Evolutionary conservation across 352 stramenopile genomes (phyloP), one percentile per base, ranked within the genome.

Genomic region (Blastocystis sp.): DNA sequence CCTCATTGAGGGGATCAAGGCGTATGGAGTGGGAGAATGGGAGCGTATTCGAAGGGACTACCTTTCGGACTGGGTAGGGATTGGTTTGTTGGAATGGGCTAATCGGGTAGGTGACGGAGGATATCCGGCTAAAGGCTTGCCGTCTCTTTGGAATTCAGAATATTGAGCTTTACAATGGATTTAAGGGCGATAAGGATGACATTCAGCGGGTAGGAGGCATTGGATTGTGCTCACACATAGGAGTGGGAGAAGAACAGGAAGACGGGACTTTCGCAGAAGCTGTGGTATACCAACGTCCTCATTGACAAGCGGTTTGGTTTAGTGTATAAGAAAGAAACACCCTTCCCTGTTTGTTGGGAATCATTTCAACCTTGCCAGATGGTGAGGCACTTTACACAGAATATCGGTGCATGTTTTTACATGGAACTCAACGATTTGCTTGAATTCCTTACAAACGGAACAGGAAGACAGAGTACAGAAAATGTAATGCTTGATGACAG

Each of bases 291-390:
- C 34, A 81, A 81, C 21, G 69, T 81, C 11, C 48, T 81, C 9
- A 81, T 81, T 24, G 69, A 81, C 42, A 81, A 81, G 36, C 46
- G 69, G 11, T 81, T 81, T 65, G 69, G 69, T 44, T 61, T 81
- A 29, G 24, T 75, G 48, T 75, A 46, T 46, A 51, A 44, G 38
- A 40, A 75, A 53, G 36, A 75, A 6, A 24, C 14, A 53, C 32
- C 9, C 16, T n/a, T n/a, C 18, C 3, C 42, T 53, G 9, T 75
- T 75, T 75, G 63, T 75, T 75, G 16, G 21, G 2, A 75, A 75
- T 32, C 63, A 4, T 51, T 16, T 75, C n/a, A 40, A 27, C n/a
- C 63, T 21, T 24, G 36, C 18, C 24, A 75, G 7, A 53, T 75
- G 18, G 36, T 81, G 69, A n/a, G 46, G 40, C 6, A 81, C 51